phyloP scores from a whole-genome alignment of 768 basidiomycete species.

The Boletellus emodensis region DNA sequence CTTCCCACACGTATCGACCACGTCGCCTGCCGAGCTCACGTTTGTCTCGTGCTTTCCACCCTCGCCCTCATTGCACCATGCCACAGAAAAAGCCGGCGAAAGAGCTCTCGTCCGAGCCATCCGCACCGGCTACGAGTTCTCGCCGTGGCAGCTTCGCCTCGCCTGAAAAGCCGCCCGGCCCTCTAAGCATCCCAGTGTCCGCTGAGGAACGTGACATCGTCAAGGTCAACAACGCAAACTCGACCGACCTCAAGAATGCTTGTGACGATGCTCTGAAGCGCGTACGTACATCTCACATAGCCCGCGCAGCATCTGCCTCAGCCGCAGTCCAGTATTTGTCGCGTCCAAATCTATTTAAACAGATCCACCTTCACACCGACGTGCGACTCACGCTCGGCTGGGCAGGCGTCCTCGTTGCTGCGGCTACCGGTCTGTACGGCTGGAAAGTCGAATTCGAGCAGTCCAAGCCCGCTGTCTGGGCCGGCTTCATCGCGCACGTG shows the following conservation, averaged over 20 bases:
- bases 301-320: background rate
- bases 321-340: slow-evolving; percentile 63
- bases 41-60: background rate
- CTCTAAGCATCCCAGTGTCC: slow-evolving; percentile 45
- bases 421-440: slow-evolving; percentile 78
- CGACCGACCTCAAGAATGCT: slow-evolving; percentile 61
- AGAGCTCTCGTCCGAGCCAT: slow-evolving; percentile 9
- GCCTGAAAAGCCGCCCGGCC: slow-evolving; percentile 46
- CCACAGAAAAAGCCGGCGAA: slow-evolving; percentile 16
- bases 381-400: slow-evolving; percentile 85
- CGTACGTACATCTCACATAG: slow-evolving; percentile 41
- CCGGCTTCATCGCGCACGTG: slow-evolving; percentile 73
- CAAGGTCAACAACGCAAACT: slow-evolving; percentile 58
- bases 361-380: slow-evolving; percentile 84
- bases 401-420: slow-evolving; percentile 78
- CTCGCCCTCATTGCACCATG: slow-evolving; percentile 13
- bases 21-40: slow-evolving; percentile 14
- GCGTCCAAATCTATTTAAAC: slow-evolving; percentile 78
- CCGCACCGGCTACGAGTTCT: slow-evolving; percentile 10
- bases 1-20: slow-evolving; percentile 21
- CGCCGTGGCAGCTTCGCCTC: slow-evolving; percentile 28
- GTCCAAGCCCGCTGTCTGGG: slow-evolving; percentile 75
- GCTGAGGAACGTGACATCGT: slow-evolving; percentile 48
- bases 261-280: slow-evolving; percentile 89
- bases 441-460: slow-evolving; percentile 87